Conservation (phyloP, 192 early-diverging fungal species). For the Coemansia sp. region DNA sequence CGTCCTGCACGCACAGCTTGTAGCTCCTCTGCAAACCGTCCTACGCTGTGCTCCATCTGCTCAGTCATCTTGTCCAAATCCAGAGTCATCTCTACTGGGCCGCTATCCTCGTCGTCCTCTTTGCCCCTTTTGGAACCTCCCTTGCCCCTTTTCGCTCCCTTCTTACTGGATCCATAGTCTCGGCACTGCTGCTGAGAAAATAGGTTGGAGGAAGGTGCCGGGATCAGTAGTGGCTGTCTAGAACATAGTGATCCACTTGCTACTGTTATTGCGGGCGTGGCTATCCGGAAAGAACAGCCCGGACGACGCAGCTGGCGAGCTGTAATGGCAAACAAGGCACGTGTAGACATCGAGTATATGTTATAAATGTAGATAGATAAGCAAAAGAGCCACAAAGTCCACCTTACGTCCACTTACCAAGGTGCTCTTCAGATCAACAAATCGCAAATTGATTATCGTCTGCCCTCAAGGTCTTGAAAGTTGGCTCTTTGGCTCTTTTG, state of each 20-base stretch:
- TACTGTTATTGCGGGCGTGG: background rate
- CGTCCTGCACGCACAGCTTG: conserved; percentile 61
- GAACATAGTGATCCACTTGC: background rate
- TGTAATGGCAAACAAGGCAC: background rate
- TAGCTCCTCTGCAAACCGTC: conserved; percentile 69
- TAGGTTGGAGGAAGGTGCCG: background rate
- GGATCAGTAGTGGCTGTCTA: background rate
- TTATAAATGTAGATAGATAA: background rate
- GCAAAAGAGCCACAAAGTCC: background rate
- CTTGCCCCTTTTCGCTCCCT: conserved; percentile 34
- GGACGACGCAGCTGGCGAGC: conserved; percentile 5
- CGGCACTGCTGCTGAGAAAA: conserved; percentile 21
- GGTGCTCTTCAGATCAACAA: background rate
- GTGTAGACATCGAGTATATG: background rate
- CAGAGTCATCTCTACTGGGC: conserved; percentile 52
- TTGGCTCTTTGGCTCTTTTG: too few relatives aligned
- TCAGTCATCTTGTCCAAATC: conserved; percentile 62
- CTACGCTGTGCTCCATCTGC: conserved; percentile 62
- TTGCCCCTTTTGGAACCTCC: conserved; percentile 29
- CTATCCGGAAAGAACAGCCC: background rate
- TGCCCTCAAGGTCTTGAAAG: background rate
- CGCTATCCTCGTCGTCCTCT: conserved; percentile 26
- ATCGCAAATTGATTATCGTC: background rate
- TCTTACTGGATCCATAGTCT: conserved; percentile 50
- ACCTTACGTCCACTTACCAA: background rate